Percentiles rank a stretch among this genome's conserved stretches.
phyloP scores from a whole-genome alignment of 352 stramenopile species.

The Phytophthora tentaculata region DNA sequence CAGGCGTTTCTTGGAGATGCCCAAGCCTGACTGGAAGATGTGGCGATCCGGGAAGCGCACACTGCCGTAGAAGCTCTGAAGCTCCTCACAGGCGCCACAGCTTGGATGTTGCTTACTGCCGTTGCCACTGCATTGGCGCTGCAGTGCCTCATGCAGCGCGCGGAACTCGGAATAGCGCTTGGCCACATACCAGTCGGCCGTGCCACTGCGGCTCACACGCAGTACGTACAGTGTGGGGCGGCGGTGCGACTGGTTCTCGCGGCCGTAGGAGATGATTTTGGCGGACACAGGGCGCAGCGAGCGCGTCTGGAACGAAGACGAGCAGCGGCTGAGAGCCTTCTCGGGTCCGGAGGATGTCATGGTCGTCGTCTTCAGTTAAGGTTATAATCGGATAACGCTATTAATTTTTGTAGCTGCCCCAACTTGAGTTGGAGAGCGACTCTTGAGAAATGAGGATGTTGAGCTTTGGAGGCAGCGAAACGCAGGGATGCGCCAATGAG shows the following conservation, averaged over 20 bases:
- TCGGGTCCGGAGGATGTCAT: slow-evolving; percentile 15
- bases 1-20: slow-evolving; percentile 59
- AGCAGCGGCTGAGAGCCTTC: slow-evolving; percentile 14
- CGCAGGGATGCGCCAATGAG: slow-evolving; percentile 14
- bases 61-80: slow-evolving; percentile 47
- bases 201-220: slow-evolving; percentile 55
- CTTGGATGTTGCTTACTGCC: slow-evolving; percentile 19
- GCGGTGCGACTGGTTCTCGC: slow-evolving; percentile 45
- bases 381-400: no score
- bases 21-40: slow-evolving; percentile 51
- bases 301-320: slow-evolving; percentile 43
- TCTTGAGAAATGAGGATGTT: slow-evolving; percentile 40
- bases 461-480: slow-evolving; percentile 5
- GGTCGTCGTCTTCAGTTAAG: no score
- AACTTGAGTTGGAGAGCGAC: slow-evolving; percentile 9
- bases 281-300: slow-evolving; percentile 66
- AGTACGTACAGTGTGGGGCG: slow-evolving; percentile 79
- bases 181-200: slow-evolving; percentile 72
- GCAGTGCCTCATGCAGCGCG: slow-evolving; percentile 52
- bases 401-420: no score
- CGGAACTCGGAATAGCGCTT: slow-evolving; percentile 83
- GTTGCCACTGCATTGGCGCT: slow-evolving; percentile 30
- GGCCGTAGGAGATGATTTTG: slow-evolving; percentile 73
- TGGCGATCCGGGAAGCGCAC: slow-evolving; percentile 67
- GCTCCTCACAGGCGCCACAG: slow-evolving; percentile 59